A percentile compares a stretch with the other conserved stretches of the same genome.
Conservation (phyloP, 75 land plant genomes). For the Pinus tabuliformis region DNA sequence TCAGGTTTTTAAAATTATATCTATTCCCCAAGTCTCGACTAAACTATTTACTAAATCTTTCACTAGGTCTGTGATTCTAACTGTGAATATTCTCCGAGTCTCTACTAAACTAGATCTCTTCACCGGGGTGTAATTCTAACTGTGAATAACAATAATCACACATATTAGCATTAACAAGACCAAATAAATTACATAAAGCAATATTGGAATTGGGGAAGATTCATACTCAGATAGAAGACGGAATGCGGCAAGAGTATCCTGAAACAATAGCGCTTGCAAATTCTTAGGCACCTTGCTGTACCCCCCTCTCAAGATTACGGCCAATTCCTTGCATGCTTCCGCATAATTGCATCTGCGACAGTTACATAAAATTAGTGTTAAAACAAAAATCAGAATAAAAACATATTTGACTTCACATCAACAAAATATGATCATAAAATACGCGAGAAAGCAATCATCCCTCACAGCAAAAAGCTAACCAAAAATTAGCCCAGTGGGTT, state of each 20-base stretch:
- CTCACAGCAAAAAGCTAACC: too few relatives aligned
- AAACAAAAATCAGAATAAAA: not conserved
- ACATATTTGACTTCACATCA: not conserved
- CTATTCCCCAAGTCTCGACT: too few relatives aligned
- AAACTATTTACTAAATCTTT: too few relatives aligned
- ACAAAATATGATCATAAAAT: not conserved
- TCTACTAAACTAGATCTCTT: too few relatives aligned
- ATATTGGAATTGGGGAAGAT: not conserved
- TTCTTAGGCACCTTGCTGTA: constrained; percentile 21
- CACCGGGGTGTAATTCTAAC: too few relatives aligned
- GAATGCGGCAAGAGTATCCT: constrained; percentile 24
- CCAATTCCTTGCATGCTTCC: constrained; percentile 36
- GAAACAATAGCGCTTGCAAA: constrained; percentile 20
- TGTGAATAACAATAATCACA: too few relatives aligned
- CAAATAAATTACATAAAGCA: not conserved
- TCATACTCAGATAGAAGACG: constrained; percentile 20
- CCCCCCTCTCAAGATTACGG: constrained; percentile 18
- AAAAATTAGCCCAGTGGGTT: too few relatives aligned
- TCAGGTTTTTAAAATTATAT: too few relatives aligned
- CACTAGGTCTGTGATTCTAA: too few relatives aligned
- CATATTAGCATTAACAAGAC: not conserved
- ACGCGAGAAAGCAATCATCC: too few relatives aligned
- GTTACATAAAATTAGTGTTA: not conserved
- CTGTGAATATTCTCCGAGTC: too few relatives aligned
- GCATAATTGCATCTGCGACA: constrained; percentile 24